phyloP scores from a whole-genome alignment of 2,329 filamentous ascomycete species.

The Metarhizium brunneum region DNA sequence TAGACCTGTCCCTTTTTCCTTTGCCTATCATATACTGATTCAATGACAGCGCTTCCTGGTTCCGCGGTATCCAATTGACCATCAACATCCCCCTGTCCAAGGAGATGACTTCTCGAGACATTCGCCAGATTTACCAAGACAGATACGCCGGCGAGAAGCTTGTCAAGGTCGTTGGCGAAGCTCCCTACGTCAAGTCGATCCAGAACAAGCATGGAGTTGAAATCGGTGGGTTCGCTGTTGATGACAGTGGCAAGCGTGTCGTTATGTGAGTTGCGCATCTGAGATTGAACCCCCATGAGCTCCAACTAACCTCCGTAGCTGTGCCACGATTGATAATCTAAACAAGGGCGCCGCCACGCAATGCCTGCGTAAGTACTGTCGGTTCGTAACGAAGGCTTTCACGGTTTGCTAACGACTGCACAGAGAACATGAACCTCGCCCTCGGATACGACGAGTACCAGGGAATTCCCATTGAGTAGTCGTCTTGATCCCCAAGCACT shows the following conservation, averaged over 20 bases:
- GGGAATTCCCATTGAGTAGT: slow-evolving; percentile 53
- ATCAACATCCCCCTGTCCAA: slow-evolving; percentile 83
- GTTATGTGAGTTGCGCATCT: slow-evolving; percentile 44
- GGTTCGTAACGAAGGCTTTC: not conserved
- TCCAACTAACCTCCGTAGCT: not conserved
- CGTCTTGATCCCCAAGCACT: too few species aligned
- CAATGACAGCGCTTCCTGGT: not conserved
- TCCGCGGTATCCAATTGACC: slow-evolving; percentile 76
- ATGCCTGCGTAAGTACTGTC: slow-evolving; percentile 66
- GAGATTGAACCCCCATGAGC: slow-evolving; percentile 55
- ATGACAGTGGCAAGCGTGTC: slow-evolving; percentile 79
- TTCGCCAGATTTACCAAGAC: slow-evolving; percentile 91
- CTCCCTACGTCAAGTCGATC: slow-evolving; percentile 72
- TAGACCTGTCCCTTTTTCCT: slow-evolving; percentile 36
- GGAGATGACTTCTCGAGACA: slow-evolving; percentile 82
- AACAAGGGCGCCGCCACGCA: slow-evolving; percentile 90
- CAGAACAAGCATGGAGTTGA: slow-evolving; percentile 79
- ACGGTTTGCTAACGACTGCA: slow-evolving; percentile 39
- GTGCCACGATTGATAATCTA: slow-evolving; percentile 87
- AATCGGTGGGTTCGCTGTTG: slow-evolving; percentile 88
- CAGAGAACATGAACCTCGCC: slow-evolving; percentile 91
- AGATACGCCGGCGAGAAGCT: slow-evolving; percentile 93
- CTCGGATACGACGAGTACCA: slow-evolving; percentile 83
- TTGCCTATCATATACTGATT: not conserved
- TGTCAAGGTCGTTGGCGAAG: slow-evolving; percentile 84